Conservation (phyloP, 805 yeast genomes). For the Wickerhamiella parazyma region DNA sequence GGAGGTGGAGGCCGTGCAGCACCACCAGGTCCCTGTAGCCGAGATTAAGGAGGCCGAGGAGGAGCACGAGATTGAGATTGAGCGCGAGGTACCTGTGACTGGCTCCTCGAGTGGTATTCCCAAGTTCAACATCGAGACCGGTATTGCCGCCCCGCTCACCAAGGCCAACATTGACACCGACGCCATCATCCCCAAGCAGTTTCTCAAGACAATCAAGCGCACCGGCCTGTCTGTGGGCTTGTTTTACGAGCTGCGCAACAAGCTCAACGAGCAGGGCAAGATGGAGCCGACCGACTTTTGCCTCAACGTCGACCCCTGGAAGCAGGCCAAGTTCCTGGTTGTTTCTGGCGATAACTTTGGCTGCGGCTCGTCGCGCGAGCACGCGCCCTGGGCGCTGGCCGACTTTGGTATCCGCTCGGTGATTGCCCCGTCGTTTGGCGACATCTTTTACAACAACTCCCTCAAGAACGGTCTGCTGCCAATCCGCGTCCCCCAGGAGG, state of each 20-base stretch:
- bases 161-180: slow-evolving; percentile 96
- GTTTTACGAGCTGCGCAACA: slow-evolving; percentile 83
- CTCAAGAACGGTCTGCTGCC: slow-evolving; percentile 93
- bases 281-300: slow-evolving; percentile 69
- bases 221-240: slow-evolving; percentile 83
- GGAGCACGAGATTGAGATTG: slow-evolving; percentile 16
- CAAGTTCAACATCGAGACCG: slow-evolving; percentile 59
- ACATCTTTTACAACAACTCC: slow-evolving; percentile 93
- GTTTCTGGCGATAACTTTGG: slow-evolving; percentile 97
- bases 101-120: slow-evolving; percentile 48
- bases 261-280: slow-evolving; percentile 42
- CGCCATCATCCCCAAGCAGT: slow-evolving; percentile 97
- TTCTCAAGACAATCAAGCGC: slow-evolving; percentile 92
- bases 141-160: slow-evolving; percentile 87
- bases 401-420: slow-evolving; percentile 94
- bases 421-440: slow-evolving; percentile 97
- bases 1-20: slow-evolving; percentile 17
- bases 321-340: slow-evolving; percentile 64
- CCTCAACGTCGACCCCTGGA: slow-evolving; percentile 73
- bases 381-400: slow-evolving; percentile 98
- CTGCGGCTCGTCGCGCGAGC: slow-evolving; percentile 98
- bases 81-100: slow-evolving; percentile 23
- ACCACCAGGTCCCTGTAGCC: slow-evolving; percentile 26
- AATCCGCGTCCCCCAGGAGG: slow-evolving; percentile 72
- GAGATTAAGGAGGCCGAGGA: slow-evolving; percentile 36